Base-by-base conservation (phyloP, 1,284 basidiomycete species). In the Apiotrichum gamsii region DNA sequence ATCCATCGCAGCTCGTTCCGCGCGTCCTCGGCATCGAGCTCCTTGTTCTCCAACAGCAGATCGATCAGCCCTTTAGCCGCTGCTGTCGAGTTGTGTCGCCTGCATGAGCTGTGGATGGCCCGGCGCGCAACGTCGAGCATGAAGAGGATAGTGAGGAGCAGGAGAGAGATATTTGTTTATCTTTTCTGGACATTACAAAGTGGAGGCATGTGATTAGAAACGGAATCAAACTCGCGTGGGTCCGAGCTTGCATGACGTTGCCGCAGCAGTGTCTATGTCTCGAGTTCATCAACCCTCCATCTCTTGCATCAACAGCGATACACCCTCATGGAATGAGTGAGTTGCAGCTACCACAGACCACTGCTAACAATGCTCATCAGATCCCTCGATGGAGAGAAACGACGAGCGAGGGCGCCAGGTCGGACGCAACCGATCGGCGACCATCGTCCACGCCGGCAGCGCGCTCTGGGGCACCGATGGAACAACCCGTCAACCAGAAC, bases 1-100 rank as follows among this genome's bases (percentile, higher is more conserved):
- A 72, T 65, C 71, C 71, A 73, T 8, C 67, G 47, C 3, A 71
- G 49, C 44, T 73, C 71, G 33, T 61, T 58, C 20, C 32, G 21
- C 4, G 68, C 69, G 28, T 68, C 67, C 4, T 58, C 51, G 3
- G 2, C 33, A 14, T 52, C 43, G 11, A 72, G 53, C 47, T 72
- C 70, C 18, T 53, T 40, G 42, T 72, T 72, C 10, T 48, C 47
- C 8, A 39, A 40, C 9, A 65, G 52, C 10, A 11, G 21, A 18
- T 39, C 39, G 28, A 56, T 30, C 3, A 51, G 46, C 4, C 10
- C 3, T 5, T n/a, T 20, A 28, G 8, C 11, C 6, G 25, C 8
- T 6, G 25, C 25, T 28, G 25, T 28, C 25, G 25, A 28, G 25
- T 28, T 40, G 19, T 15, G 21, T 8, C 36, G 36, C 23, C 36